These are phyloP conservation scores for Cephalotrichum gorgonifer DNA, from an alignment of 2,329 filamentous ascomycete genomes.

Conservation along the genomic window DNA sequence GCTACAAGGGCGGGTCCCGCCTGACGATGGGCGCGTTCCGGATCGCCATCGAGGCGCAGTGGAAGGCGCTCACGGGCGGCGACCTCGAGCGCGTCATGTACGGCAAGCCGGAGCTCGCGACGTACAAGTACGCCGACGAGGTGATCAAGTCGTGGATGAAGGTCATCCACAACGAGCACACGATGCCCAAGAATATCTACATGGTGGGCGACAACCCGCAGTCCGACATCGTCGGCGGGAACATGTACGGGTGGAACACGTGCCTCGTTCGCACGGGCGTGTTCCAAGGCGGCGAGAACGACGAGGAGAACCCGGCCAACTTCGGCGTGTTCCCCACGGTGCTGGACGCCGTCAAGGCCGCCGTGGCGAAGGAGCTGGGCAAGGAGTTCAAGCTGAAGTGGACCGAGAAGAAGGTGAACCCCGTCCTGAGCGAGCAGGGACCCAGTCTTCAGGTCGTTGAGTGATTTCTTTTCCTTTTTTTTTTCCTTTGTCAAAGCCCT, in stretches of 20 bases:
- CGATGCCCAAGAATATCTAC: slow-evolving; percentile 60
- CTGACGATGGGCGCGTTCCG: slow-evolving; percentile 89
- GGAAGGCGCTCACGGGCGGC: slow-evolving; percentile 59
- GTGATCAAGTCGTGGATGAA: slow-evolving; percentile 68
- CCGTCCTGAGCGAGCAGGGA: too few relatives aligned
- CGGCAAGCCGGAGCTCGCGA: slow-evolving; percentile 70
- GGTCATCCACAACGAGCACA: slow-evolving; percentile 55
- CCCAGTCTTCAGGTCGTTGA: too few relatives aligned
- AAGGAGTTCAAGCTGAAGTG: slow-evolving; percentile 65
- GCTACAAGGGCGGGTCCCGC: slow-evolving; percentile 72
- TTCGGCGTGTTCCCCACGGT: slow-evolving; percentile 70
- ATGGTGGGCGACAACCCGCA: slow-evolving; percentile 92
- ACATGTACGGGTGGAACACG: slow-evolving; percentile 77
- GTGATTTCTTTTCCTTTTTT: too few relatives aligned
- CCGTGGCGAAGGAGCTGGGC: slow-evolving; percentile 53
- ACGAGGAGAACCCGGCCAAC: slow-evolving; percentile 65
- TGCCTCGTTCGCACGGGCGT: slow-evolving; percentile 70
- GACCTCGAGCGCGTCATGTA: slow-evolving; percentile 56
- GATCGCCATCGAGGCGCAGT: slow-evolving; percentile 70
- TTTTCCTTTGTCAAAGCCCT: too few relatives aligned
- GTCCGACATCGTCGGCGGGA: slow-evolving; percentile 83
- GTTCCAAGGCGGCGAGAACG: slow-evolving; percentile 67
- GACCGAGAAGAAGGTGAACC: slow-evolving; percentile 59
- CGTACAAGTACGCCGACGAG: slow-evolving; percentile 77
- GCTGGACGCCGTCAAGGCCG: slow-evolving; percentile 59